These are phyloP conservation scores for Eucalyptus coolabah DNA, from an alignment of 345 rosid genomes.

Conservation along the genomic window DNA sequence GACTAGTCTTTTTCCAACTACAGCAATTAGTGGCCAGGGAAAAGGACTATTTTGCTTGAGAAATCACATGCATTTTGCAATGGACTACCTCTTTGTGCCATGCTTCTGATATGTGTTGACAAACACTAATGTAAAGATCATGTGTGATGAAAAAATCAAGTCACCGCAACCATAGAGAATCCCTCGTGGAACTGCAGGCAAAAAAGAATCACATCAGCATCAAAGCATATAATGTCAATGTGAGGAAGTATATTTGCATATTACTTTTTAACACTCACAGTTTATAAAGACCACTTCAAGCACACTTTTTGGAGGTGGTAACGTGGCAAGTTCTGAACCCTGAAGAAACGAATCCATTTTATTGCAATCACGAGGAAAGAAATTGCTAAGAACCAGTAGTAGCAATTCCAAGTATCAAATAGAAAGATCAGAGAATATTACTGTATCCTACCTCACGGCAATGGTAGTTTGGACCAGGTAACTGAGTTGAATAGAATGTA, in stretches of 20 bases:
- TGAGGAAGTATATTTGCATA: neutral
- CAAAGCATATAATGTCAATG: neutral
- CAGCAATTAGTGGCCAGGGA: neutral
- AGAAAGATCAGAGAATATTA: neutral
- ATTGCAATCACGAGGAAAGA: neutral
- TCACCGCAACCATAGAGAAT: slow-evolving; percentile 75
- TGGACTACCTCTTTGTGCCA: slow-evolving; percentile 46
- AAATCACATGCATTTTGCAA: neutral
- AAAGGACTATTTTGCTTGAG: neutral
- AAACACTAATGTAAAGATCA: slow-evolving; percentile 68
- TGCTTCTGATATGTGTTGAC: slow-evolving; percentile 65
- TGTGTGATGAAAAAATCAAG: slow-evolving; percentile 91
- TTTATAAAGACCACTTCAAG: slow-evolving; percentile 51
- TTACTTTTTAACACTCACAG: slow-evolving; percentile 22
- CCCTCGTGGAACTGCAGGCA: slow-evolving; percentile 63
- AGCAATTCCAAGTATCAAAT: neutral
- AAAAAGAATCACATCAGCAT: neutral
- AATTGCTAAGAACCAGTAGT: neutral
- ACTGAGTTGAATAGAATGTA: slow-evolving; percentile 80
- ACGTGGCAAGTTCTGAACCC: slow-evolving; percentile 67
- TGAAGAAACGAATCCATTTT: neutral
- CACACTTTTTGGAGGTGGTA: slow-evolving; percentile 51
- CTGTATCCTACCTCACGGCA: slow-evolving; percentile 53
- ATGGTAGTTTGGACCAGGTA: slow-evolving; percentile 86
- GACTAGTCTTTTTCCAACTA: neutral